Conservation (phyloP, 2,329 filamentous ascomycete genomes). For the Fusarium vanettenii region DNA sequence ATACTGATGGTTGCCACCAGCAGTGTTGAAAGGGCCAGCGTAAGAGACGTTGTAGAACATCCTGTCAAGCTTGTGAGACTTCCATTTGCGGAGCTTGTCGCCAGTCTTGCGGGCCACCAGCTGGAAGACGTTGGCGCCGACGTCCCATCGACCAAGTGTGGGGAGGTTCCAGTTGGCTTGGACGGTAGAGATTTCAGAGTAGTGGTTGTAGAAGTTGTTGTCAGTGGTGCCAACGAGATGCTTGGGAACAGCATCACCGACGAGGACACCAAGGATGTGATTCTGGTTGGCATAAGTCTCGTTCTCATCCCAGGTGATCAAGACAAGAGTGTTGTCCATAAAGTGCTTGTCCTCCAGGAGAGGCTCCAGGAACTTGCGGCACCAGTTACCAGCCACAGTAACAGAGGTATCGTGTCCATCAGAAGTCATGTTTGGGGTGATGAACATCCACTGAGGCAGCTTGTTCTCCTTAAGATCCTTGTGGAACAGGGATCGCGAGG, state of each 20-base stretch:
- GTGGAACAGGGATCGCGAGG: constrained; percentile 68
- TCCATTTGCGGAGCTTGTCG: constrained; percentile 59
- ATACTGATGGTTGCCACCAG: constrained; percentile 49
- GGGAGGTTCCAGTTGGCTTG: constrained; percentile 77
- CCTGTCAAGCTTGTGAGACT: constrained; percentile 49
- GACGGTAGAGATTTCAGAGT: constrained; percentile 75
- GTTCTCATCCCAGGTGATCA: constrained; percentile 85
- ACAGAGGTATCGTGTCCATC: constrained; percentile 82
- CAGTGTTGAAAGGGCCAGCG: constrained; percentile 59
- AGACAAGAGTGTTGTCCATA: constrained; percentile 79
- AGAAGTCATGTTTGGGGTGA: constrained; percentile 80
- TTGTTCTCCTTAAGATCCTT: constrained; percentile 71
- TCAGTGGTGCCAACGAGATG: constrained; percentile 76
- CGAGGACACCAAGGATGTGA: constrained; percentile 75
- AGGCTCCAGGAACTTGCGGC: constrained; percentile 74
- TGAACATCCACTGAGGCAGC: constrained; percentile 79
- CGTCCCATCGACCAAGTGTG: constrained; percentile 78
- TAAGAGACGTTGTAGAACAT: constrained; percentile 67
- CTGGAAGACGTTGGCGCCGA: constrained; percentile 76
- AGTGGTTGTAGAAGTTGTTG: constrained; percentile 77
- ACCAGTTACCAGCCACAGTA: constrained; percentile 76
- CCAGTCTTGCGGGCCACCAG: constrained; percentile 71
- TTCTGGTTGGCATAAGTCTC: constrained; percentile 76
- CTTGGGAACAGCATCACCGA: constrained; percentile 78
- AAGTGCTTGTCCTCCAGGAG: constrained; percentile 77